Evolutionary conservation across 371 early-diverging fungal species (phyloP), one percentile per base, ranked within the genome.

Genomic region (Mucor indicus): DNA sequence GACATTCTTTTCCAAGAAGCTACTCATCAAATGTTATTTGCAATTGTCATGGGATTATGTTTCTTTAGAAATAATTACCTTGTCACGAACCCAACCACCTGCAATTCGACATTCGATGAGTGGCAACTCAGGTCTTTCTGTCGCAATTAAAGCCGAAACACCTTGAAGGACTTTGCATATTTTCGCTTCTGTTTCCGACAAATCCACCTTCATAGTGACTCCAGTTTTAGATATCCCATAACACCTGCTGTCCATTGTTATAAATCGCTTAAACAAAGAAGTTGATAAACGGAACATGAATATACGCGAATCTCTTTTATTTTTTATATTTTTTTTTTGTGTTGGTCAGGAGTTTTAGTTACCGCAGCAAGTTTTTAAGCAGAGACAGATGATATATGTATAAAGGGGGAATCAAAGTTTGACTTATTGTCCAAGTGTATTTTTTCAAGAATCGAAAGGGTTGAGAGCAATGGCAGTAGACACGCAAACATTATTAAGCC

Each of bases 31-130:
- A 7, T 7, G 5, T 7, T 27, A 27, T 27, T 5, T 27, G 29
- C 11, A 11, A 7, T 5, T 27, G 29, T 27, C 7, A 7, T 27
- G 5, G 7, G 11, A 27, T 7, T 27, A 27, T 27, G 7, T 24
- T 23, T 16, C 20, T 24, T 32, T 20, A 13, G 5, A 33, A 35
- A 2, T 17, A 2, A 2, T 29, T 72, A 89, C 90, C 83, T 98
- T 98, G 69, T 98, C 99, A 35, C 99, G 83, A 38, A 98, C 99
- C 99, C 99, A 99, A 8, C 99, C 99, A 49, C 99, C 99, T 20
- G 96, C 97, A 43, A 98, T 87, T n/a, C 99, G 76, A 39, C 93
- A 77, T 36, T 81, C 81, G 36, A 93, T 72, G 16, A 57, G 67
- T 1, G 81, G 80, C 48, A 68, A 58, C 45, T 71, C 77, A 41